phyloP scores from a whole-genome alignment of 768 basidiomycete species.

The Amylocystis lapponica region DNA sequence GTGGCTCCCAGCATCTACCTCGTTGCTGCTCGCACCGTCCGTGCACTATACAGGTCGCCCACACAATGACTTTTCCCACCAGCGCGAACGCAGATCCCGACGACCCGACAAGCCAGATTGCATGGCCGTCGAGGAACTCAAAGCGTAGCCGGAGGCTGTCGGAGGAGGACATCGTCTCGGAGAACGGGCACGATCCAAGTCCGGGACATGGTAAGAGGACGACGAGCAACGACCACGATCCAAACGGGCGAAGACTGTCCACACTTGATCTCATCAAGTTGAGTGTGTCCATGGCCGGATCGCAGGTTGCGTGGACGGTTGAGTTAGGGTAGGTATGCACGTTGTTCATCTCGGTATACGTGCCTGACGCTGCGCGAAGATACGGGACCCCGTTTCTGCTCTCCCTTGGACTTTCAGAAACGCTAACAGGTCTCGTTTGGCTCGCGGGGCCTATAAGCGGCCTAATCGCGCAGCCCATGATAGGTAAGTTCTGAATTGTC shows the following conservation, averaged over 20 bases:
- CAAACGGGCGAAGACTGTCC: slow-evolving; percentile 23
- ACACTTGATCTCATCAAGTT: slow-evolving; percentile 58
- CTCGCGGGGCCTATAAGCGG: slow-evolving; percentile 93
- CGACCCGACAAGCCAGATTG: slow-evolving; percentile 73
- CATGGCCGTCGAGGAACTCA: slow-evolving; percentile 56
- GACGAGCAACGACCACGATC: slow-evolving; percentile 23
- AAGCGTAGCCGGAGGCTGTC: slow-evolving; percentile 12
- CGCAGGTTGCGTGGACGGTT: slow-evolving; percentile 93
- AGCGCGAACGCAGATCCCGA: slow-evolving; percentile 44
- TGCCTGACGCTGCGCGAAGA: slow-evolving; percentile 34
- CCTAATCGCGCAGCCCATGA: slow-evolving; percentile 92
- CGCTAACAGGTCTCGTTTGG: slow-evolving; percentile 93
- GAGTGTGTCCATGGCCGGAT: slow-evolving; percentile 90
- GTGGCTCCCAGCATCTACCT: slow-evolving; percentile 3
- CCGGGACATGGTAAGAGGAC: slow-evolving; percentile 16
- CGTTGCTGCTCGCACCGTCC: slow-evolving; percentile 9
- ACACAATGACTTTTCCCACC: slow-evolving; percentile 55
- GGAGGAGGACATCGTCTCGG: neutral
- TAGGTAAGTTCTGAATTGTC: slow-evolving; percentile 49
- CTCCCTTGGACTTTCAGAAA: slow-evolving; percentile 74
- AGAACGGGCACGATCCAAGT: neutral
- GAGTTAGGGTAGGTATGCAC: slow-evolving; percentile 70
- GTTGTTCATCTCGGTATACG: neutral
- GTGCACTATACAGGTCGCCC: neutral
- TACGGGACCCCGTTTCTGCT: slow-evolving; percentile 95